Evolutionary conservation across 1,139 yeast species (phyloP), one percentile per base, ranked within the genome.

Genomic region (Hemisphaericaspora xylanilytica): DNA sequence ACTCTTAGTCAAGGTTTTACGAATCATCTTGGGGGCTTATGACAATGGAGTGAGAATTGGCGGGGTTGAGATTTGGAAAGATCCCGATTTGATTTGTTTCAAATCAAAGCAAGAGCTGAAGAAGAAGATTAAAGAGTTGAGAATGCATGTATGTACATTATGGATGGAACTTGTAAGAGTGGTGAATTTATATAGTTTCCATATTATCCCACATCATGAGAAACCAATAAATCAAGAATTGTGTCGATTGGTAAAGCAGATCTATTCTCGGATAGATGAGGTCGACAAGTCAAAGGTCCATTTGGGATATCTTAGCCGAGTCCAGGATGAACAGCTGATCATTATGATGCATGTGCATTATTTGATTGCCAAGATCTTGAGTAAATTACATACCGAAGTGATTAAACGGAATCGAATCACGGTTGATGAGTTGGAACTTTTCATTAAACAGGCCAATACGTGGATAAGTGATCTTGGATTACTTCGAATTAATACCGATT

Each of bases 141-240:
- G 64, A 33, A 38, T 65, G 3, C 69, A 67, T 40, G 41, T 68
- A 14, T 59, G 71, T 39, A 50, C 51, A 35, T 38, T 70, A 9
- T 71, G 76, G 76, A 50, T 55, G 25, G 70, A 67, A 31, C 36
- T 65, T 13, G 46, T 70, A 9, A 45, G 74, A 24, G 39, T 67
- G 15, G 43, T 57, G n/a, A 70, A 70, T 49, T 47, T 64, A 33
- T 56, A 58, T 3, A 47, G 61, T 0, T 61, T 67, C 41, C 55
- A 61, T 15, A 49, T 64, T 20, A 51, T 59, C 1, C 60, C 65
- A 2, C 43, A 59, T 10, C 42, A 54, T 9, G 54, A 55, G 16
- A 12, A 13, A 8, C 21, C 7, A 8, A 52, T 55, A 28, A 50
- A 59, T 10, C 53, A 51, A 16, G 47, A 47, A 2, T 40, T 65